Percentiles rank a stretch among this genome's conserved stretches.
Evolutionary conservation across 2,329 filamentous ascomycete genomes (phyloP).

Genomic region (Colletotrichum tropicicola): DNA sequence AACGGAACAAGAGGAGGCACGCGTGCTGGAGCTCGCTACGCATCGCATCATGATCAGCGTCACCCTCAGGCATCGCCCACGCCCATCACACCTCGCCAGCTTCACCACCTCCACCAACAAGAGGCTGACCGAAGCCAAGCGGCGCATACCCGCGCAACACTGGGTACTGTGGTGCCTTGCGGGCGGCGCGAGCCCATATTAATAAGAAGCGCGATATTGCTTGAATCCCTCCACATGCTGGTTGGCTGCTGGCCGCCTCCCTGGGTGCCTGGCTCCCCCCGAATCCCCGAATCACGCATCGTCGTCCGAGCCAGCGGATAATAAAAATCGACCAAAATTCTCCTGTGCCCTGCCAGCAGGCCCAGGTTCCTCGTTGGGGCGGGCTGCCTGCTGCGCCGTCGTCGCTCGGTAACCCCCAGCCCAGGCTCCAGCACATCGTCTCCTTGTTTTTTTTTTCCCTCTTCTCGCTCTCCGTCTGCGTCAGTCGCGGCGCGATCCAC

Average conservation of each 20-base stretch:
- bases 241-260: background rate
- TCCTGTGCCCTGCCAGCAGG: background rate
- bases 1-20: background rate
- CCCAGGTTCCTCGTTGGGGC: background rate
- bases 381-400: background rate
- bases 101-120: background rate
- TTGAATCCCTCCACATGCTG: slow-evolving; percentile 11
- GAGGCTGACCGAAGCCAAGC: slow-evolving; percentile 6
- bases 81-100: background rate
- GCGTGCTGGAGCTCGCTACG: background rate
- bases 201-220: slow-evolving; percentile 5
- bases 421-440: background rate
- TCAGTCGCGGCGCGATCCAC: background rate
- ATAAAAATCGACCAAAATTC: background rate
- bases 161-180: slow-evolving; percentile 3
- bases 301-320: slow-evolving; percentile 9
- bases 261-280: background rate
- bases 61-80: background rate
- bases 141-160: background rate
- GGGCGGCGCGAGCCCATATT: slow-evolving; percentile 4
- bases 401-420: background rate
- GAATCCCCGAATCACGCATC: slow-evolving; percentile 10
- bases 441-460: background rate
- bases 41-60: background rate
- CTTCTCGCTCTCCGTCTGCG: too few relatives aligned